phyloP scores from a whole-genome alignment of 495 filamentous ascomycete species.

The Poronia punctata region DNA sequence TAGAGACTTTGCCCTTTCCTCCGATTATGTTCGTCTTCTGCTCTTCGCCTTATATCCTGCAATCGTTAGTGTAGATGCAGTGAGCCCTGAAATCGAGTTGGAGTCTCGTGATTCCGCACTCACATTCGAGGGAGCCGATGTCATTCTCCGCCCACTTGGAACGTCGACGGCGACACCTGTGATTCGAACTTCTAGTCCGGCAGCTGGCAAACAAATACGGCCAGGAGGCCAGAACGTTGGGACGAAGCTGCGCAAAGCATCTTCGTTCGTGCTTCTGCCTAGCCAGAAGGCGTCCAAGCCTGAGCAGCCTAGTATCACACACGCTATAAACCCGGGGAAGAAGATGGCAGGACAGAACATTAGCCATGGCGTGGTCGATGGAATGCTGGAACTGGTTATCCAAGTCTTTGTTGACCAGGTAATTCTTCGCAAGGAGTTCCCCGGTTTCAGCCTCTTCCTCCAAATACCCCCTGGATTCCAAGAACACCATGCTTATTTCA shows the following conservation, averaged over 20 bases:
- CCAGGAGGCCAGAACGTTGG: slow-evolving; percentile 36
- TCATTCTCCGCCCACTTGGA: slow-evolving; percentile 66
- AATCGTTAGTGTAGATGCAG: slow-evolving; percentile 73
- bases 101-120: slow-evolving; percentile 69
- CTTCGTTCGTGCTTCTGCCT: slow-evolving; percentile 83
- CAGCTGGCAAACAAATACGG: slow-evolving; percentile 31
- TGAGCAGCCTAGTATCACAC: slow-evolving; percentile 54
- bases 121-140: slow-evolving; percentile 78
- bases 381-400: slow-evolving; percentile 65
- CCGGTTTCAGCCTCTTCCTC: slow-evolving; percentile 79
- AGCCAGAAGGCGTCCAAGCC: slow-evolving; percentile 54
- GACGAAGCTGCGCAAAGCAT: slow-evolving; percentile 61
- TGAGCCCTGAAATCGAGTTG: slow-evolving; percentile 75
- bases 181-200: slow-evolving; percentile 58
- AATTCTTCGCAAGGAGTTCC: slow-evolving; percentile 77
- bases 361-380: slow-evolving; percentile 65
- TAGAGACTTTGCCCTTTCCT: slow-evolving; percentile 69
- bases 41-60: slow-evolving; percentile 76
- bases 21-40: slow-evolving; percentile 71
- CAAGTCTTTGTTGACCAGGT: slow-evolving; percentile 78
- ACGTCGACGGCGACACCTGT: slow-evolving; percentile 51
- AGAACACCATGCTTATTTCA: slow-evolving; percentile 90
- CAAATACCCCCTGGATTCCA: slow-evolving; percentile 87
- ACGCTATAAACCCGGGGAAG: slow-evolving; percentile 53
- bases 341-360: slow-evolving; percentile 42